phyloP scores from a whole-genome alignment of 192 early-diverging fungal species.

The Backusella mclennaniae region DNA sequence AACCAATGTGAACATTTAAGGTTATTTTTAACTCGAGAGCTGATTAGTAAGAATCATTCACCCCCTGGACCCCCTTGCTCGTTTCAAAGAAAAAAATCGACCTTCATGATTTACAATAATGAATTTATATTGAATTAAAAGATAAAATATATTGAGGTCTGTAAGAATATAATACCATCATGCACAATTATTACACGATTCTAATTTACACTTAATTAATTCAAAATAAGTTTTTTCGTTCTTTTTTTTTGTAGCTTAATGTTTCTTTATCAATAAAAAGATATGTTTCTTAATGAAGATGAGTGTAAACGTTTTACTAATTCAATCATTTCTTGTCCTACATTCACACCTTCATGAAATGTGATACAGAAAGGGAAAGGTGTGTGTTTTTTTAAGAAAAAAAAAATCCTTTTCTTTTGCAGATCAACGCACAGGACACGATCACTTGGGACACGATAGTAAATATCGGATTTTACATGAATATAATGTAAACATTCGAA shows the following conservation, averaged over 20 bases:
- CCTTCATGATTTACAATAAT: neutral
- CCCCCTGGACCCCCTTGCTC: neutral
- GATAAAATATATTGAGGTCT: neutral
- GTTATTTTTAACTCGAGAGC: neutral
- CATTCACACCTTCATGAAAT: neutral
- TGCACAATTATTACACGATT: neutral
- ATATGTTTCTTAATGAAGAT: neutral
- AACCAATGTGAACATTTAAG: neutral
- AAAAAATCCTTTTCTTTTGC: neutral
- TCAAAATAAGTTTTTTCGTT: neutral
- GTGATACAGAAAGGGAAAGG: neutral
- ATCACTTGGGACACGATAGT: neutral
- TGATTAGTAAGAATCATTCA: neutral
- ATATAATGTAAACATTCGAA: neutral
- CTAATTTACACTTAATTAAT: neutral
- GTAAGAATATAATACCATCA: neutral
- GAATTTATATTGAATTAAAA: neutral
- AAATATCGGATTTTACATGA: neutral
- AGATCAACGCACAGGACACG: constrained; percentile 5
- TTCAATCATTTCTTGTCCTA: neutral
- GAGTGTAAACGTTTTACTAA: neutral
- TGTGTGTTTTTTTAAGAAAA: neutral
- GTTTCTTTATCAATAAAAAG: neutral
- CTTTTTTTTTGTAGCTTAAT: neutral
- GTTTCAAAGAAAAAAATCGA: neutral